phyloP scores from a whole-genome alignment of 257 asterid species.

The Echites panduratus region DNA sequence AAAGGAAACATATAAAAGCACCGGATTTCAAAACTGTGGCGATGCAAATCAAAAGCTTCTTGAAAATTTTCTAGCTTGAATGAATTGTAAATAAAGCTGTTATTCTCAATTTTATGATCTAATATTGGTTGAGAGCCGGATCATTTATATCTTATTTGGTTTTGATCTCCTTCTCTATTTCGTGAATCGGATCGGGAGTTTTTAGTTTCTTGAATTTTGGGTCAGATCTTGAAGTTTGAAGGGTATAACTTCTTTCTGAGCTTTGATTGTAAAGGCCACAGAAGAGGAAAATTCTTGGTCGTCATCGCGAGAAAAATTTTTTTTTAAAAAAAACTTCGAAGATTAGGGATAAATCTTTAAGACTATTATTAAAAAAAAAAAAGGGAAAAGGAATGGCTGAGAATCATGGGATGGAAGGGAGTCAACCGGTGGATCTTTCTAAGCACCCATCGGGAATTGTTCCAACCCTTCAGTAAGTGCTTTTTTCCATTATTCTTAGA shows the following conservation, averaged over 20 bases:
- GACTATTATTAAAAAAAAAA: background rate
- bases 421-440: conserved; percentile 27
- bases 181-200: background rate
- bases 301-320: background rate
- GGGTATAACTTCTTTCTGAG: background rate
- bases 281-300: background rate
- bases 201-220: background rate
- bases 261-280: background rate
- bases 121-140: background rate
- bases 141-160: background rate
- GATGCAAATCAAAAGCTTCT: background rate
- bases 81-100: background rate
- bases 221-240: conserved; percentile 1
- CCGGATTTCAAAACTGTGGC: background rate
- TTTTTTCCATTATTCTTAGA: background rate
- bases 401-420: conserved; percentile 20
- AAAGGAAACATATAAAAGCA: conserved; percentile 4
- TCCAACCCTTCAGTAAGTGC: conserved; percentile 29
- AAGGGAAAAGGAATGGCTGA: conserved; percentile 15
- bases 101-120: background rate
- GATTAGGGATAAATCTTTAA: background rate
- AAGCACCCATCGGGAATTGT: conserved; percentile 30
- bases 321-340: background rate
- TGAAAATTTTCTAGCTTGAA: background rate
- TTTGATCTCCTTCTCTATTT: background rate